Conservation (phyloP, 148 eudicot species). For the Fagopyrum esculentum region DNA sequence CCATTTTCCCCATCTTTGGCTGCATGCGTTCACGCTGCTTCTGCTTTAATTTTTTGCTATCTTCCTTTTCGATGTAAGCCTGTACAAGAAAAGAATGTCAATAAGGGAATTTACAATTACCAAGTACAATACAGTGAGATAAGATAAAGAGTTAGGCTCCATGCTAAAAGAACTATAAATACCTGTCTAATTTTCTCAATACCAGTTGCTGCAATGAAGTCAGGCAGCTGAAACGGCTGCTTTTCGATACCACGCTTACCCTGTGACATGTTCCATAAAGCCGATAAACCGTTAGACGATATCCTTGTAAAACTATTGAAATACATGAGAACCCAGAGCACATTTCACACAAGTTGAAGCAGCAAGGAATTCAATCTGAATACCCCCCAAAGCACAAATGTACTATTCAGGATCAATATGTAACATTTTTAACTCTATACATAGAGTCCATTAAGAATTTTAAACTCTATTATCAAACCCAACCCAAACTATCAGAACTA, state of each 20-base stretch:
- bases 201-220: conserved; percentile 98
- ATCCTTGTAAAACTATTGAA: conserved; percentile 6
- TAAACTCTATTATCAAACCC: conserved; percentile 18
- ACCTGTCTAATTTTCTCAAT: conserved; percentile 99
- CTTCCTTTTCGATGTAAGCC: conserved; percentile 96
- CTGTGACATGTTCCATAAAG: conserved; percentile 37
- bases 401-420: neutral
- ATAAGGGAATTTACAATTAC: neutral
- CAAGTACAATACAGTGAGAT: neutral
- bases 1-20: conserved; percentile 99
- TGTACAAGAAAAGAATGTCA: conserved; percentile 17
- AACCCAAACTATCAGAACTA: conserved; percentile 42
- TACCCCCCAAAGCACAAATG: neutral
- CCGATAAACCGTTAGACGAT: conserved; percentile 31
- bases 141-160: neutral
- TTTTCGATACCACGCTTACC: conserved; percentile 98
- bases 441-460: neutral
- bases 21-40: conserved; percentile 99
- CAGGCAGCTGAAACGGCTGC: conserved; percentile 98
- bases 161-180: neutral
- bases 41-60: conserved; percentile 91
- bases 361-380: neutral
- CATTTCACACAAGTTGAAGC: neutral
- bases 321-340: neutral
- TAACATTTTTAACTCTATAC: neutral